Evolutionary conservation across 331 rosid species (phyloP), one percentile per base, ranked within the genome.

Genomic region (Malus hybrid): DNA sequence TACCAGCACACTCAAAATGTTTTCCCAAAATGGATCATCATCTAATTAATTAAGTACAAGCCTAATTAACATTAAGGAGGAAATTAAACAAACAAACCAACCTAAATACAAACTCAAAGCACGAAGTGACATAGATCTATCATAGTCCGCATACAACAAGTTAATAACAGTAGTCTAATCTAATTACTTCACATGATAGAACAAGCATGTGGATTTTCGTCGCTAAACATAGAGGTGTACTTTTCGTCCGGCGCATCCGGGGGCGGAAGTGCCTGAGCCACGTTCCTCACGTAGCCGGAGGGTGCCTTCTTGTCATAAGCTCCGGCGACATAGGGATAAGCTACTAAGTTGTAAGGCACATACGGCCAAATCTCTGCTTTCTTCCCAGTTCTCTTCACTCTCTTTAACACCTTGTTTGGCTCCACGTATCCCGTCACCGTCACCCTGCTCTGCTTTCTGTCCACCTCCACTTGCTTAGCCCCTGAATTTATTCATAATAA

Each of bases 251-350:
- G 66, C 8, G 89, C 87, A 67, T 83, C 85, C 3, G 97, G 91
- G 52, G 59, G 56, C 14, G 89, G 83, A 0, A 80, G 68, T 1
- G 97, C 93, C 81, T 93, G 98, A 9, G 73, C 54, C 6, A 83
- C 81, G 70, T 89, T 93, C 67, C 76, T 89, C 2, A 93, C 98
- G 70, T 80, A 89, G 10, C 98, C 98, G 2, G 96, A 14, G 7
- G 98, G 98, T 7, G 98, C 98, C 73, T 73, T 91, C 73, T 93
- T 93, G 85, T 93, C 98, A 82, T 93, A 93, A 5, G 92, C 97
- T 33, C 89, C 92, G 67, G 96, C 29, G 7, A 74, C 88, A 65
- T 93, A 91, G 52, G 98, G 98, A 76, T 93, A 88, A 8, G 96
- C 89, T 74, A 91, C 97, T 57, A 93, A 73, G 70, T 93, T 89